Percentiles rank a stretch among this genome's conserved stretches.
Evolutionary conservation across 1,284 basidiomycete genomes (phyloP).

Genomic region (Sanghuangporus weigelae): DNA sequence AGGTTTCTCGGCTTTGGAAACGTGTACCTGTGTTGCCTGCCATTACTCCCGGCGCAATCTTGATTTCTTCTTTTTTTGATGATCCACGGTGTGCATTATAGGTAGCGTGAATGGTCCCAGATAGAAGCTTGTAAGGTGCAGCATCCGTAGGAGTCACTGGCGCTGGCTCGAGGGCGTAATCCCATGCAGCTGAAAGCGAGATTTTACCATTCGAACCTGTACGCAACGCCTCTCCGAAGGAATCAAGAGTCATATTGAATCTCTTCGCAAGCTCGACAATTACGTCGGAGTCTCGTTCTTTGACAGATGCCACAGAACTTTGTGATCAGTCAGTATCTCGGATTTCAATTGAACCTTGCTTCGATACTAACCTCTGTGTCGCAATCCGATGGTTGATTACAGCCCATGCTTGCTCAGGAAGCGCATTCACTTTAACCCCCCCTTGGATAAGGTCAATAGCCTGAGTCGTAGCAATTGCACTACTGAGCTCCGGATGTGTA

Average conservation of each 20-base stretch:
- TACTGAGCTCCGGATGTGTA: conserved; percentile 26
- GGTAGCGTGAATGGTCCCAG: conserved; percentile 44
- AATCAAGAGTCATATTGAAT: conserved; percentile 41
- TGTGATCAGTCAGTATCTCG: neutral
- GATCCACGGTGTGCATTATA: conserved; percentile 30
- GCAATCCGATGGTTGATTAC: conserved; percentile 51
- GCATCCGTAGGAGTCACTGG: conserved; percentile 45
- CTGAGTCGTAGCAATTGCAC: conserved; percentile 49
- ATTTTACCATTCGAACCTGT: conserved; percentile 32
- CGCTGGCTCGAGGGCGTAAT: conserved; percentile 46
- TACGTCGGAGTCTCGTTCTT: conserved; percentile 36
- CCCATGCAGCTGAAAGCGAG: conserved; percentile 38
- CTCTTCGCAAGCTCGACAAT: conserved; percentile 38
- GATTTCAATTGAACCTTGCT: conserved; percentile 23
- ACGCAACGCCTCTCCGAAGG: conserved; percentile 34
- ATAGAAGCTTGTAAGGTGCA: conserved; percentile 42
- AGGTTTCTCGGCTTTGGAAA: neutral
- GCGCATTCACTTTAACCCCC: conserved; percentile 58
- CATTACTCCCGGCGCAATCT: conserved; percentile 49
- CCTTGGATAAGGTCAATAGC: conserved; percentile 55
- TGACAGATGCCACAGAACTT: conserved; percentile 40
- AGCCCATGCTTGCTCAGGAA: conserved; percentile 50
- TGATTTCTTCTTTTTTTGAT: conserved; percentile 22
- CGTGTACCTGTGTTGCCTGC: conserved; percentile 38
- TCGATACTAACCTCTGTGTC: conserved; percentile 35